Evolutionary conservation across 2,329 filamentous ascomycete species (phyloP), one percentile per base, ranked within the genome.

Genomic region (Herpotrichia juniperi): DNA sequence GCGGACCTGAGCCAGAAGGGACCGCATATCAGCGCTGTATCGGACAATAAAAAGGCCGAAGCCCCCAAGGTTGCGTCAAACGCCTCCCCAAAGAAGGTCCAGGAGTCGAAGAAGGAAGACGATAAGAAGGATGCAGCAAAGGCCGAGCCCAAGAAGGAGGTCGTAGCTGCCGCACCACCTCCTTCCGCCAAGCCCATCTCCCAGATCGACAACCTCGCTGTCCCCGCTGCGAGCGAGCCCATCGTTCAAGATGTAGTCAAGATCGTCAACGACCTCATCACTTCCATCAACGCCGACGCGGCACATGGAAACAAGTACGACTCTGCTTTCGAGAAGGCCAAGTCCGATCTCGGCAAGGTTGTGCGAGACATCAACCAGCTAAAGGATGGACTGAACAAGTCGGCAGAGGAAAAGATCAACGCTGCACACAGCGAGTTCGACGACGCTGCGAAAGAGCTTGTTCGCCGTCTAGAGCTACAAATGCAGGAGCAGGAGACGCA

Each of bases 241-340:
- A 83, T 96, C 30, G 90, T 97, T 19, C 92, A 97, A 75, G 91
- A 97, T 67, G 81, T 99, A 5, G 91, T 96, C 53, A 93, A 91
- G 78, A 93, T 96, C 78, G 83, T 99, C 64, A 99, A 99, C 77
- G 91, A 96, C 74, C 88, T 99, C 65, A 96, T 99, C 69, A 87
- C 90, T 8, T 91, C 96, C 42, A 87, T 97, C 72, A 96, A 97
- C 74, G 89, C 90, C 51, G 93, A 96, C 72, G 85, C 88, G 55
- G 85, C 90, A 51, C 67, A 69, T 51, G 85, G 88, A 57, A 83
- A 83, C 62, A 91, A 89, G 74, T 96, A 94, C 76, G 86, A 85
- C 46, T 83, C 84, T 2, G 88, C 91, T 1, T 87, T 99, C 52
- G 79, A 83, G 62, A 93, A 94, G 79, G 93, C 93, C 57, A 97